Evolutionary conservation across 257 asterid genomes (phyloP).

Genomic region (Solanum virginianum): DNA sequence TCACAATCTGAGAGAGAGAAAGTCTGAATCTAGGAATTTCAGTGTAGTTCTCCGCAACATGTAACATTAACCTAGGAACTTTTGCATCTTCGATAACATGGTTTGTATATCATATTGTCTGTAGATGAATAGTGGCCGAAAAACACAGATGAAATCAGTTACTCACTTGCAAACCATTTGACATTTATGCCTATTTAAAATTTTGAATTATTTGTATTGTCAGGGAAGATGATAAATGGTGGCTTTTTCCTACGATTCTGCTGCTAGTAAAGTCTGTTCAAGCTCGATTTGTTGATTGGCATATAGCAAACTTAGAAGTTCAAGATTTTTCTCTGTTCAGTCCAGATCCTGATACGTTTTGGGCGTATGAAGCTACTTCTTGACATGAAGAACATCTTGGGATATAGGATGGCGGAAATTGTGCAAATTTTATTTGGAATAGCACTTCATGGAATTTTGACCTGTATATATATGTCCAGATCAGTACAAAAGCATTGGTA

Average conservation of each 20-base stretch:
- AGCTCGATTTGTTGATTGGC: constrained; percentile 90
- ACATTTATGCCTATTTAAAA: background rate
- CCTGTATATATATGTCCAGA: constrained; percentile 19
- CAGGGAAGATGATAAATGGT: constrained; percentile 91
- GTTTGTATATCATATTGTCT: background rate
- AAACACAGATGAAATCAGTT: background rate
- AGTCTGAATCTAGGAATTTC: background rate
- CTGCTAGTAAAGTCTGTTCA: constrained; percentile 59
- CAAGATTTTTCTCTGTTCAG: constrained; percentile 77
- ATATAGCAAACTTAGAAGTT: constrained; percentile 77
- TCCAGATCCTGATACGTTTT: constrained; percentile 85
- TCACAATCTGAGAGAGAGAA: background rate
- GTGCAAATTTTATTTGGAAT: background rate
- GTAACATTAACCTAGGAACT: background rate
- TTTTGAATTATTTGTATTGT: constrained; percentile 2
- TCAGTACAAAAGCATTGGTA: constrained; percentile 30
- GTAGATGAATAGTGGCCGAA: background rate
- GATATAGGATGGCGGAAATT: background rate
- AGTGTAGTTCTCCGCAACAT: background rate
- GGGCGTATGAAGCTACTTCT: constrained; percentile 77
- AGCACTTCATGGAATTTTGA: background rate
- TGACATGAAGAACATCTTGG: constrained; percentile 12
- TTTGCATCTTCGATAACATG: background rate
- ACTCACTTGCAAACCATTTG: background rate
- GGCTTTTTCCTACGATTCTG: constrained; percentile 80